Evolutionary conservation across 768 basidiomycete genomes (phyloP).

Genomic region (Mycena rosella): DNA sequence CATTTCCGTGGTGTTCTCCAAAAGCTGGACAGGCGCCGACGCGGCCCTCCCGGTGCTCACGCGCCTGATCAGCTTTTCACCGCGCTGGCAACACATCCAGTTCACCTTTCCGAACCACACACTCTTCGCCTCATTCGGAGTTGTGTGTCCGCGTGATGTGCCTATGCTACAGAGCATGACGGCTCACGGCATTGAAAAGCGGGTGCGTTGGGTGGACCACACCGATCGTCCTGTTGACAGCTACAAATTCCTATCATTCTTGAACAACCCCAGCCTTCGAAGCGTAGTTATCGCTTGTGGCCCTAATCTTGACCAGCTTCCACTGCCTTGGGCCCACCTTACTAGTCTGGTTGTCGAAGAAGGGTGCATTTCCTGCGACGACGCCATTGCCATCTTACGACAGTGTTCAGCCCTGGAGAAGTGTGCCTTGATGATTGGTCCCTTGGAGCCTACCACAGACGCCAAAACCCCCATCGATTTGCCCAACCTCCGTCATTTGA

Average conservation of each 20-base stretch:
- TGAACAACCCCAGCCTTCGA: not conserved
- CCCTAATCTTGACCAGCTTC: not conserved
- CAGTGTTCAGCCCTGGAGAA: not conserved
- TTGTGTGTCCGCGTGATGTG: not conserved
- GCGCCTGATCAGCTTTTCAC: not conserved
- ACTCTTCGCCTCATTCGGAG: not conserved
- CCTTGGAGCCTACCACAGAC: not conserved
- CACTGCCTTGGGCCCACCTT: not conserved
- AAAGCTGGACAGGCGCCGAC: not conserved
- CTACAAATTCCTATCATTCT: not conserved
- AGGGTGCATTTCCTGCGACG: not conserved
- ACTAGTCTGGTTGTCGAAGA: not conserved
- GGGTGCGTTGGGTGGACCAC: not conserved
- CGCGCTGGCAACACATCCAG: not conserved
- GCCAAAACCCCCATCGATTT: not conserved
- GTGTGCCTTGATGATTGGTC: too few species aligned
- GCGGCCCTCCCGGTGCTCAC: not conserved
- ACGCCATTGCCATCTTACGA: not conserved
- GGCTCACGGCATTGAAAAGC: not conserved
- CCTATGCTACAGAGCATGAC: not conserved
- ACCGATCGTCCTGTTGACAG: not conserved
- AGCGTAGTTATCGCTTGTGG: not conserved
- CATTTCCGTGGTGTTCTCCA: not conserved
- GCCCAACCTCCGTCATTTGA: not conserved
- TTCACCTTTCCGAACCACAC: not conserved